Evolutionary conservation across 164 flowering plant species (phyloP).

Genomic region (Saururus chinensis): DNA sequence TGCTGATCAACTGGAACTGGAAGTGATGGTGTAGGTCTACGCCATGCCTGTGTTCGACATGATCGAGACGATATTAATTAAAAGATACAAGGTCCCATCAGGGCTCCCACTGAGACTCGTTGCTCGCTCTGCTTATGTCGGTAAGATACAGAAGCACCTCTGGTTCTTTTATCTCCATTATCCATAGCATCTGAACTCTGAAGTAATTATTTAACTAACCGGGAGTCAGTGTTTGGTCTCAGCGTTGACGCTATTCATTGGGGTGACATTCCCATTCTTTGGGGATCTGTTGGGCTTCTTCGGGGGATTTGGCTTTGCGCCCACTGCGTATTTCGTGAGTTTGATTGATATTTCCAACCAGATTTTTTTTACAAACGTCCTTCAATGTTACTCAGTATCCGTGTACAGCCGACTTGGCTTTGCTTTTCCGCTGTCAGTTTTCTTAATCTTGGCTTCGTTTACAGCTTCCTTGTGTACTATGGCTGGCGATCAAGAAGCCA

Average conservation of each 20-base stretch:
- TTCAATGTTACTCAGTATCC: not conserved
- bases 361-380: not conserved
- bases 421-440: too few relatives aligned
- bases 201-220: not conserved
- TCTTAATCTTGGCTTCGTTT: not conserved
- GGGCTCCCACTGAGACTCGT: constrained; percentile 54
- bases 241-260: constrained; percentile 73
- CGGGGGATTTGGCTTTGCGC: constrained; percentile 92
- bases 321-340: constrained; percentile 82
- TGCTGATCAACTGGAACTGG: too few relatives aligned
- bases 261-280: constrained; percentile 85
- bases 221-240: constrained; percentile 6
- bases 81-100: constrained; percentile 36
- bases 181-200: not conserved
- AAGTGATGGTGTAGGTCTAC: constrained; percentile 42
- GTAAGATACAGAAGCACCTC: constrained; percentile 24
- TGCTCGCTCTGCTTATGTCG: constrained; percentile 67
- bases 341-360: not conserved
- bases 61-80: constrained; percentile 47
- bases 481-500: constrained; percentile 73
- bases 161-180: not conserved
- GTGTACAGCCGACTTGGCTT: too few relatives aligned
- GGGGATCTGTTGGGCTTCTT: constrained; percentile 96
- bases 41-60: constrained; percentile 88
- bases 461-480: constrained; percentile 75